These are phyloP conservation scores for Trypanosoma avium DNA, from an alignment of 208 protist genomes.

Conservation along the genomic window DNA sequence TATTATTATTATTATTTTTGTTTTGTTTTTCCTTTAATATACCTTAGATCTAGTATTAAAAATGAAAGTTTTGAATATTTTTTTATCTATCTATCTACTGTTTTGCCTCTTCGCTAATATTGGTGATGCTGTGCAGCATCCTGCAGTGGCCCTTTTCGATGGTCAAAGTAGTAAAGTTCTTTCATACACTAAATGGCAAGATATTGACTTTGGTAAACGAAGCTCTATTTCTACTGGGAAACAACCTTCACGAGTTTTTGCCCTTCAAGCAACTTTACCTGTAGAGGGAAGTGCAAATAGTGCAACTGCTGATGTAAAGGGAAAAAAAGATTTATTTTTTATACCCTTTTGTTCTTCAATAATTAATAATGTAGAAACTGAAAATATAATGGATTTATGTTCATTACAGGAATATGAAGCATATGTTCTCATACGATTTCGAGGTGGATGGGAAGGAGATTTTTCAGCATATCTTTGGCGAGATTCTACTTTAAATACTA, in stretches of 20 bases:
- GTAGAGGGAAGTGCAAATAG: background rate
- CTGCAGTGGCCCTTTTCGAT: slow-evolving; percentile 23
- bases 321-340: slow-evolving; percentile 12
- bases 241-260: slow-evolving; percentile 20
- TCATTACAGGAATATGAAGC: slow-evolving; percentile 20
- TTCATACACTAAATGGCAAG: slow-evolving; percentile 16
- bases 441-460: slow-evolving; percentile 25
- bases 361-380: background rate
- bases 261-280: slow-evolving; percentile 17
- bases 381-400: slow-evolving; percentile 5
- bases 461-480: slow-evolving; percentile 18
- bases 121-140: slow-evolving; percentile 6
- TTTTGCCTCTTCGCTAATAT: background rate
- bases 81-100: background rate
- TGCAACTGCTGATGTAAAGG: background rate
- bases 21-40: no score
- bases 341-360: slow-evolving; percentile 17
- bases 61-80: background rate
- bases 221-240: slow-evolving; percentile 15
- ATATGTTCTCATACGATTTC: slow-evolving; percentile 23
- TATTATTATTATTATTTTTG: no score
- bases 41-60: no score
- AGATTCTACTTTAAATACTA: slow-evolving; percentile 8
- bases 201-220: slow-evolving; percentile 25
- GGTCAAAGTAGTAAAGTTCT: background rate